Base-by-base conservation (phyloP, 2,329 filamentous ascomycete genomes). In the Pseudopithomyces maydicus region DNA sequence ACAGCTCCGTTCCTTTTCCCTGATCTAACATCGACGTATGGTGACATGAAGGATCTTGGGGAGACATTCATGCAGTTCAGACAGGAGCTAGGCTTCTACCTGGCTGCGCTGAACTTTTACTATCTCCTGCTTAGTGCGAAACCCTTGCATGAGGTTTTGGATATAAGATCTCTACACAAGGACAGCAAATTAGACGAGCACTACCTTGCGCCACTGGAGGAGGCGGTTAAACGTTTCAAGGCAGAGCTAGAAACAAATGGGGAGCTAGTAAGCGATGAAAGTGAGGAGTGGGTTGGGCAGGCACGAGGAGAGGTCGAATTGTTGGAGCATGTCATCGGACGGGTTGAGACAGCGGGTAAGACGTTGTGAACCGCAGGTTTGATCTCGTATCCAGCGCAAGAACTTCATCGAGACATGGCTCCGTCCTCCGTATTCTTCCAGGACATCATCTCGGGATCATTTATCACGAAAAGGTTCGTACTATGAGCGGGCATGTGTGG, bases 71-170 rank as follows among this genome's bases (percentile, higher is more conserved):
- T 77, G 57, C 80, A 79, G 52, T 81, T 84, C 63, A 76, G 79
- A 20, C 79, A 81, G 36, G 82, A 84, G 19, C 74, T 84, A 35
- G 78, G 78, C 1, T 83, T 84, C 64, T 82, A 84, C 58, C 80
- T 86, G 22, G 80, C 84, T 0, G 78, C 80, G 0, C 75, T 88
- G 32, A 87, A 83, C 60, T 80, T 88, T n/a, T 82, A 86, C 63
- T 86, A 84, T 64, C 71, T 87, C 0, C 74, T 87, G 0, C 72
- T 85, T 1, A 79, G 78, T 1, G 84, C 84, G 0, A 66, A 76
- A 12, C 74, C 78, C 15, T 71, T 86, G 1, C 80, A 82, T 32
- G 67, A 77, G 19, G 67, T 68, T 1, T 72, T 87, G 0, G 78
- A 80, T 33, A 77, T 87, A 2, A 68, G 67, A 5, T 72, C 76